A percentile compares a stretch with the other conserved stretches of the same genome.
phyloP scores from a whole-genome alignment of 2,329 filamentous ascomycete genomes.

The Aureobasidium melanogenum region DNA sequence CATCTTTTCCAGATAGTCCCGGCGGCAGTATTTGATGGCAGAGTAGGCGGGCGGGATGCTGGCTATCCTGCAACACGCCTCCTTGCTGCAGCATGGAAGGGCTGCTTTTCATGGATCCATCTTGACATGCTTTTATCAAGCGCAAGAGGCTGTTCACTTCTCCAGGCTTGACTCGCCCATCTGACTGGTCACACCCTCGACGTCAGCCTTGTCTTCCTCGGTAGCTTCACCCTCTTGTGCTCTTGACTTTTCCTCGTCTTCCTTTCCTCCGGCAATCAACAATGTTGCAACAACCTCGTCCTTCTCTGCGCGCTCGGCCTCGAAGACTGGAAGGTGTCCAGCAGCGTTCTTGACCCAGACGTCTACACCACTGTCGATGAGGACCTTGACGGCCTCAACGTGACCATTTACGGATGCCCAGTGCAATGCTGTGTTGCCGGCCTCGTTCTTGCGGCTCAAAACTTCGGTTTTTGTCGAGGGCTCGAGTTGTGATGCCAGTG shows the following conservation, averaged over 20 bases:
- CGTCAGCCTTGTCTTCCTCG: constrained; percentile 10
- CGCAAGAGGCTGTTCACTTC: neutral
- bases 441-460: constrained; percentile 63
- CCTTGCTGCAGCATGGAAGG: neutral
- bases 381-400: constrained; percentile 64
- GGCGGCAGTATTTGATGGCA: neutral
- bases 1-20: neutral
- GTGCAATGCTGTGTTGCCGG: constrained; percentile 85
- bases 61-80: neutral
- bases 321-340: constrained; percentile 57
- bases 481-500: constrained; percentile 12
- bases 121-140: neutral
- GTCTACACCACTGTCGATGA: constrained; percentile 69
- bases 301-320: constrained; percentile 42
- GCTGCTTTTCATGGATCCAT: neutral
- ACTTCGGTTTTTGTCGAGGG: constrained; percentile 30
- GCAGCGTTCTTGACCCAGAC: constrained; percentile 71
- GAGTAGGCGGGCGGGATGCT: neutral
- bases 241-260: constrained; percentile 23
- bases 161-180: constrained; percentile 7
- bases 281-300: constrained; percentile 40
- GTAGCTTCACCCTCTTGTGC: constrained; percentile 13
- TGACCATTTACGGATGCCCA: constrained; percentile 92
- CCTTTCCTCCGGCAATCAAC: constrained; percentile 37
- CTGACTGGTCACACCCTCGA: neutral